Evolutionary conservation across 805 yeast genomes (phyloP).

Genomic region (Deakozyma indianensis): DNA sequence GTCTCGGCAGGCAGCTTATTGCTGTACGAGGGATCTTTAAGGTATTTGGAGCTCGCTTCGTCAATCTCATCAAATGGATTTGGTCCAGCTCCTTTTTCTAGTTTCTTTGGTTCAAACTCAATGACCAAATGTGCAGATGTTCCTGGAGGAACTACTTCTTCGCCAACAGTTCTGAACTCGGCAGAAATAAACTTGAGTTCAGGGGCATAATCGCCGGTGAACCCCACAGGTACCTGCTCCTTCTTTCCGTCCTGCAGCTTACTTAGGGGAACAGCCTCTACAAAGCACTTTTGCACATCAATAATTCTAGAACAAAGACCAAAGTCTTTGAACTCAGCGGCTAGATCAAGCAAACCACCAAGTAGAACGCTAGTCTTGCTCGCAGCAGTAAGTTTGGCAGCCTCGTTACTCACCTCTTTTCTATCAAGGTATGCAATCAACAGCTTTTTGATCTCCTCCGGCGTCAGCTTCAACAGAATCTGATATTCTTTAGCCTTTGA

Average conservation of each 20-base stretch:
- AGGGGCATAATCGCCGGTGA: conserved; percentile 41
- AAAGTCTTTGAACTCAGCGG: conserved; percentile 60
- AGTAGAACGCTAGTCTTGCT: conserved; percentile 52
- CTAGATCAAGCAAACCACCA: conserved; percentile 64
- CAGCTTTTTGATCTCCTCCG: conserved; percentile 35
- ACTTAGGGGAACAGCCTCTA: conserved; percentile 56
- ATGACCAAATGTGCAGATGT: conserved; percentile 63
- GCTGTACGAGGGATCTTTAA: conserved; percentile 57
- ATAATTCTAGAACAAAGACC: conserved; percentile 47
- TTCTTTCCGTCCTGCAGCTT: conserved; percentile 42
- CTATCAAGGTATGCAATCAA: conserved; percentile 49
- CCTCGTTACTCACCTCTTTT: conserved; percentile 22
- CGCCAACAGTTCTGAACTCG: conserved; percentile 79
- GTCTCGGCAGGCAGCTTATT: conserved; percentile 56
- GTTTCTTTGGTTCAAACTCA: conserved; percentile 32
- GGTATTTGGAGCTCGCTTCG: conserved; percentile 25
- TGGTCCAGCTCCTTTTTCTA: conserved; percentile 11
- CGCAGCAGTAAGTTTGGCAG: conserved; percentile 39
- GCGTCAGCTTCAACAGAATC: conserved; percentile 27
- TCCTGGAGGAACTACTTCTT: conserved; percentile 50
- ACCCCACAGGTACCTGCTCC: conserved; percentile 70
- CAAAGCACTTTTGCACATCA: conserved; percentile 54
- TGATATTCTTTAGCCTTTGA: conserved; percentile 44
- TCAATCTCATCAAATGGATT: conserved; percentile 8
- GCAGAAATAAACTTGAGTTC: conserved; percentile 51